A percentile compares a stretch with the other conserved stretches of the same genome.
Conservation (phyloP, 805 yeast genomes). For the Kodamaea kaohsiungensis region DNA sequence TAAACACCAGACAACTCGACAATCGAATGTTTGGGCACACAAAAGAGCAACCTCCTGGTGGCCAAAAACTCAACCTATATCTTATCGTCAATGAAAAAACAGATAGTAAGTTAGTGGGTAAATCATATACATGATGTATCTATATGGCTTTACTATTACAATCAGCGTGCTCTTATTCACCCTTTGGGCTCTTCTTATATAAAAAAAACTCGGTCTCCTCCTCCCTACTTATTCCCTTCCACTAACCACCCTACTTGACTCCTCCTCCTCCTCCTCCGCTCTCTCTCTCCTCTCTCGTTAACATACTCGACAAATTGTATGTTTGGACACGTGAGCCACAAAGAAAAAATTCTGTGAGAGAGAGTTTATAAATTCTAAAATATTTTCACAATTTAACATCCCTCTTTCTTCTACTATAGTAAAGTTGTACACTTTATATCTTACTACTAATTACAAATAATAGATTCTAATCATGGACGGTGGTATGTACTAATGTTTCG, state of each 20-base stretch:
- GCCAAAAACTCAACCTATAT: not conserved
- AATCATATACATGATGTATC: too few species aligned
- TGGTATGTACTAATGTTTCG: constrained; percentile 44
- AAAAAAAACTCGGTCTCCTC: too few species aligned
- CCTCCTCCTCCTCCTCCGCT: too few species aligned
- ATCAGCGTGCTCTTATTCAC: too few species aligned
- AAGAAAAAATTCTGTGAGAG: constrained; percentile 3
- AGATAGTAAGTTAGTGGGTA: too few species aligned
- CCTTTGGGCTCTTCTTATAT: too few species aligned
- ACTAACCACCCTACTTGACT: too few species aligned
- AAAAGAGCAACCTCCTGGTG: constrained; percentile 2
- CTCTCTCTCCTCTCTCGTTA: not conserved
- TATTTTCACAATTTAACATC: constrained; percentile 18
- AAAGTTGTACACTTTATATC: constrained; percentile 15
- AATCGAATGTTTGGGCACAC: not conserved
- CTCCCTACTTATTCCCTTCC: too few species aligned
- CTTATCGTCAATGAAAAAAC: not conserved
- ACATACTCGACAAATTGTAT: not conserved
- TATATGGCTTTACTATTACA: too few species aligned
- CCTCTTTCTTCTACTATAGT: constrained; percentile 20
- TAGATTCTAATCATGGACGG: constrained; percentile 48
- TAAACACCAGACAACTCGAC: not conserved
- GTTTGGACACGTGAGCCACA: not conserved
- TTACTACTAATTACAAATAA: constrained; percentile 14
- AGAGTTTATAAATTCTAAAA: constrained; percentile 12